Percentiles rank a stretch among this genome's conserved stretches.
phyloP scores from a whole-genome alignment of 495 filamentous ascomycete species.

The Lepidopterella palustris region DNA sequence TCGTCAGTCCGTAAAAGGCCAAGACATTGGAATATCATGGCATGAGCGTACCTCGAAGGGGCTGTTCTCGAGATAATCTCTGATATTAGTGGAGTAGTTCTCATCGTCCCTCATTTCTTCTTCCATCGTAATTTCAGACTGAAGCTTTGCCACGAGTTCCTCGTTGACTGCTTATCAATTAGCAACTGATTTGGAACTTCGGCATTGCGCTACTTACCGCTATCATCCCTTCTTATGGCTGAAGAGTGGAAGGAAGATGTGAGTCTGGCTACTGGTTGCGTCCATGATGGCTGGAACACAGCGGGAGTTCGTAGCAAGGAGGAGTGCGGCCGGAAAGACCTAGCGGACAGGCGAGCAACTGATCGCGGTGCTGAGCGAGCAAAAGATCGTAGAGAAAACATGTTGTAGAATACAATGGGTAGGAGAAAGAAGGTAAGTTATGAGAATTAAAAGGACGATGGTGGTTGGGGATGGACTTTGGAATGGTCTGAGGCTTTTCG shows the following conservation, averaged over 20 bases:
- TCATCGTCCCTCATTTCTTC: conserved; percentile 49
- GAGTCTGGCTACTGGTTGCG: conserved; percentile 50
- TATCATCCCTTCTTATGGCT: conserved; percentile 12
- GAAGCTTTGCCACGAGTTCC: conserved; percentile 69
- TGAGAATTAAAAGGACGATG: conserved; percentile 1
- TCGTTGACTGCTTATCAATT: conserved; percentile 47
- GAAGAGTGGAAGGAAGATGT: conserved; percentile 68
- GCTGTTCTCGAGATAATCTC: conserved; percentile 67
- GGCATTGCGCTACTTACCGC: conserved; percentile 27
- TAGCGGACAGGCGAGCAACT: conserved; percentile 53
- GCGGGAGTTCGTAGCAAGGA: conserved; percentile 42
- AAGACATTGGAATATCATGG: background rate
- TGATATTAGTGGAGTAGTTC: conserved; percentile 54
- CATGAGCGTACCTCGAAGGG: conserved; percentile 45
- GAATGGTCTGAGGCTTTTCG: conserved; percentile 6
- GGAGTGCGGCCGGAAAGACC: conserved; percentile 48
- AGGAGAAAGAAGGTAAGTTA: background rate
- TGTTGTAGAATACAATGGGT: conserved; percentile 41
- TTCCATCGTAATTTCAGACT: conserved; percentile 68
- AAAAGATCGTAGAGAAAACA: conserved; percentile 69
- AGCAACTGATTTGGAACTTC: conserved; percentile 39
- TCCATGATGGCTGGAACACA: conserved; percentile 46
- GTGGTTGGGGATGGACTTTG: background rate
- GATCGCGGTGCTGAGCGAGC: conserved; percentile 66
- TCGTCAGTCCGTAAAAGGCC: background rate